These are phyloP conservation scores for Dillenia turbinata DNA, from an alignment of 164 flowering plant genomes.

Conservation along the genomic window DNA sequence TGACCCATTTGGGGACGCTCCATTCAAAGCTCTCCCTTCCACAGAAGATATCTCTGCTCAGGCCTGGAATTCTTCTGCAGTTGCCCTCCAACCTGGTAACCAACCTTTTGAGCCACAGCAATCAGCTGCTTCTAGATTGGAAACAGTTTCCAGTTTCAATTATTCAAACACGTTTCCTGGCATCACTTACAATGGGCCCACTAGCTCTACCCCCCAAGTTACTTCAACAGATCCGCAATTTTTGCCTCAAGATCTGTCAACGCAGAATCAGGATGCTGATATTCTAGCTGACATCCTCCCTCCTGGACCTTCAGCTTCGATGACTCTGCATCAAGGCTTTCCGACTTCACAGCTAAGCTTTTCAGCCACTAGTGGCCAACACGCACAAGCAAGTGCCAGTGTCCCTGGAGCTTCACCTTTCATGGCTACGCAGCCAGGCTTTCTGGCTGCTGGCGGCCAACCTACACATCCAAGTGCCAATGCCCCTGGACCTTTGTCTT, in stretches of 20 bases:
- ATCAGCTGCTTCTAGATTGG: constrained; percentile 21
- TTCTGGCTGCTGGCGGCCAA: constrained; percentile 9
- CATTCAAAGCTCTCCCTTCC: constrained; percentile 79
- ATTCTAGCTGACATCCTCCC: constrained; percentile 81
- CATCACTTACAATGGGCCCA: constrained; percentile 27
- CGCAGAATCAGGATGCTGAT: constrained; percentile 40
- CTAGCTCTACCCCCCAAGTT: constrained; percentile 21
- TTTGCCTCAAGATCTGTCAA: constrained; percentile 33
- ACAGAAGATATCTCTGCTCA: constrained; percentile 24
- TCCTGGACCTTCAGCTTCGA: constrained; percentile 37
- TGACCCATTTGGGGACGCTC: constrained; percentile 93
- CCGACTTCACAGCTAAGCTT: constrained; percentile 28
- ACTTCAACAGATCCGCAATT: constrained; percentile 36
- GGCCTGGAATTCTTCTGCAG: constrained; percentile 27
- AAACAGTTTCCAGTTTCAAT: constrained; percentile 25
- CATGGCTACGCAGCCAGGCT: constrained; percentile 22
- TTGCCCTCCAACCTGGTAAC: constrained; percentile 33
- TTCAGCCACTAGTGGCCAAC: constrained; percentile 28
- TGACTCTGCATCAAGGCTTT: constrained; percentile 22
- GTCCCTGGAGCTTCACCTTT: constrained; percentile 14
- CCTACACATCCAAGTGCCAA: constrained; percentile 10
- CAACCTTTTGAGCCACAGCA: constrained; percentile 26
- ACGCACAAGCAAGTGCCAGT: constrained; percentile 13
- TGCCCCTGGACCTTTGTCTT: too few relatives aligned
- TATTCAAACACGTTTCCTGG: constrained; percentile 48